phyloP scores from a whole-genome alignment of 441 rosid genomes.

The Populus hybrid region DNA sequence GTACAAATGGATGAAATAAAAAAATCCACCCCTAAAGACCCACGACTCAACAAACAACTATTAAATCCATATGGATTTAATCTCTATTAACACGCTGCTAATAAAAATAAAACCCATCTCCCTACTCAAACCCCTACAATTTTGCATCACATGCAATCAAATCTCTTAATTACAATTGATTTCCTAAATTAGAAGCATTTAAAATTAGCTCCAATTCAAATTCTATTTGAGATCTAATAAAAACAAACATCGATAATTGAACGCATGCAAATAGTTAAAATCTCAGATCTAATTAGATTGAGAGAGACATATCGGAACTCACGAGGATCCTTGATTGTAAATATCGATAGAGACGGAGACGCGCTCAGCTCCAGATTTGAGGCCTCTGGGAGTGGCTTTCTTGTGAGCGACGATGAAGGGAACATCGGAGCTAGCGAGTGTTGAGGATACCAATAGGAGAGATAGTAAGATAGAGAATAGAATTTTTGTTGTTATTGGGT shows the following conservation, averaged over 20 bases:
- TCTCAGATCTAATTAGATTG: conserved; percentile 21
- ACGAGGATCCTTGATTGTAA: conserved; percentile 94
- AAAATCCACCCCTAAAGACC: background rate
- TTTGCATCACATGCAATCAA: background rate
- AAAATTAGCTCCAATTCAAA: background rate
- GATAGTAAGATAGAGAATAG: conserved; percentile 36
- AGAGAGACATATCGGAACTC: conserved; percentile 18
- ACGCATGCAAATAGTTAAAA: background rate
- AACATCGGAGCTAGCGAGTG: conserved; percentile 59
- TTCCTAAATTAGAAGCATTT: background rate
- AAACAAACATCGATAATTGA: no score
- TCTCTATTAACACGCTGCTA: background rate
- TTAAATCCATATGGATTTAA: background rate
- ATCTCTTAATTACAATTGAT: background rate
- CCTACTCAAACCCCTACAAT: background rate
- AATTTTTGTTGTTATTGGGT: conserved; percentile 16
- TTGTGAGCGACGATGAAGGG: conserved; percentile 91
- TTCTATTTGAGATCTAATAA: background rate
- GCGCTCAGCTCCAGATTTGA: conserved; percentile 81
- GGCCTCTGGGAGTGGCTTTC: conserved; percentile 75
- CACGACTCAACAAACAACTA: background rate
- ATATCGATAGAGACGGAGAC: conserved; percentile 76
- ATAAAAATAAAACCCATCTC: background rate
- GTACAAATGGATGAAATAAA: background rate
- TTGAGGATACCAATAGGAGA: conserved; percentile 43